These are phyloP conservation scores for Apiospora kogelbergensis DNA, from an alignment of 2,329 filamentous ascomycete species.

Conservation along the genomic window DNA sequence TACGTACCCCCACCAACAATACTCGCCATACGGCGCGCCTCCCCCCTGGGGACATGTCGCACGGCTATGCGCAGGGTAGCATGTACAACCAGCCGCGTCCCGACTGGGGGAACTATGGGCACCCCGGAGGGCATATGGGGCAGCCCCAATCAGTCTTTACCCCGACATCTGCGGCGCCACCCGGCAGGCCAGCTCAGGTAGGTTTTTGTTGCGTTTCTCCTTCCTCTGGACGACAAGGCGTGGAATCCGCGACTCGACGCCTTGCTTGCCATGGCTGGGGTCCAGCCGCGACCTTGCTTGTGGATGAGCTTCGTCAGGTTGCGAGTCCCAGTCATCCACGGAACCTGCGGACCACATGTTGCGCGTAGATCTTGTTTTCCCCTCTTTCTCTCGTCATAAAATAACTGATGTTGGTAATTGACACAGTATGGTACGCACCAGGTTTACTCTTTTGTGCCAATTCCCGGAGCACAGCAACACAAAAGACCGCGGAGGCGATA, in stretches of 20 bases:
- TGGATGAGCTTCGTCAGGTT: neutral
- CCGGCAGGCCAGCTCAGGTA: slow-evolving; percentile 61
- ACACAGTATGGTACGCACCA: slow-evolving; percentile 46
- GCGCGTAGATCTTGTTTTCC: slow-evolving; percentile 9
- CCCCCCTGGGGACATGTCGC: slow-evolving; percentile 78
- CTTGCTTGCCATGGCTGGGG: neutral
- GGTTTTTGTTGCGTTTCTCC: slow-evolving; percentile 30
- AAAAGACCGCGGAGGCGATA: slow-evolving; percentile 92
- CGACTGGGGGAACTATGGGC: slow-evolving; percentile 71
- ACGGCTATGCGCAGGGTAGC: slow-evolving; percentile 67
- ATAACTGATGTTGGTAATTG: slow-evolving; percentile 33
- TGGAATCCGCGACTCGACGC: neutral
- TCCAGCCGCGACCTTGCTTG: neutral
- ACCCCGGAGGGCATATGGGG: slow-evolving; percentile 48
- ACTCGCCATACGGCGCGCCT: slow-evolving; percentile 82
- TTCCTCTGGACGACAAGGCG: slow-evolving; percentile 10
- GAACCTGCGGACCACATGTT: neutral
- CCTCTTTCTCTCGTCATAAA: slow-evolving; percentile 17
- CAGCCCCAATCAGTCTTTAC: slow-evolving; percentile 56
- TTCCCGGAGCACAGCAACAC: slow-evolving; percentile 94
- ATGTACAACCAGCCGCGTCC: slow-evolving; percentile 71
- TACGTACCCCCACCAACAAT: slow-evolving; percentile 79
- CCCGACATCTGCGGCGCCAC: slow-evolving; percentile 54
- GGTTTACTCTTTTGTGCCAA: slow-evolving; percentile 97
- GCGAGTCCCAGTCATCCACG: neutral